Conservation (phyloP, 768 basidiomycete genomes). For the Heimioporus sp. region DNA sequence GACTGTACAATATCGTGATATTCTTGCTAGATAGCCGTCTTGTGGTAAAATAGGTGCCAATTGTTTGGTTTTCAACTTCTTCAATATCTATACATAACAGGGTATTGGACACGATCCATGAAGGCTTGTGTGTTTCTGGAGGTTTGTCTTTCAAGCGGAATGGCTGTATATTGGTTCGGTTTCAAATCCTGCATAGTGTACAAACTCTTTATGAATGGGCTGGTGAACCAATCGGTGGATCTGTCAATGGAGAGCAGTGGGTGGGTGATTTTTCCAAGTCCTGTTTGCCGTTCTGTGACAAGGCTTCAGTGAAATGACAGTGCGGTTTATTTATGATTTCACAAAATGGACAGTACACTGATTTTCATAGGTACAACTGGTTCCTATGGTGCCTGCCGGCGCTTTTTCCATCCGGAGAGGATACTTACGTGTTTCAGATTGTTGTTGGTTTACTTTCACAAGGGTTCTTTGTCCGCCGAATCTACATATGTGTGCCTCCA, state of each 20-base stretch:
- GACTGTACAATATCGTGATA: too few relatives aligned
- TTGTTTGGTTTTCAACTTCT: too few relatives aligned
- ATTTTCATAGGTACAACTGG: neutral
- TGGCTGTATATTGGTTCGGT: neutral
- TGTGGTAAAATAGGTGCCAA: too few relatives aligned
- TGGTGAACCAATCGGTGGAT: neutral
- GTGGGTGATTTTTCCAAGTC: neutral
- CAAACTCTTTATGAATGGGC: neutral
- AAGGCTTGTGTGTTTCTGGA: neutral
- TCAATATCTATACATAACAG: too few relatives aligned
- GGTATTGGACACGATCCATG: too few relatives aligned
- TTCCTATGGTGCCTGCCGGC: neutral
- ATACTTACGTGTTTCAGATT: neutral
- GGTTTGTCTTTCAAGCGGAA: neutral
- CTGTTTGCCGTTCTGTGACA: neutral
- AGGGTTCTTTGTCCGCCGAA: slow-evolving; percentile 9
- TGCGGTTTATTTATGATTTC: neutral
- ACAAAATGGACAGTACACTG: neutral
- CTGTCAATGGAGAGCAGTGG: neutral
- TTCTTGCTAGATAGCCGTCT: too few relatives aligned
- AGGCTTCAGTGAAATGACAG: neutral
- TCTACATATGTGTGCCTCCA: slow-evolving; percentile 7
- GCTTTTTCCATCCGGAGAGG: neutral
- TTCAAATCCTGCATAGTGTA: neutral
- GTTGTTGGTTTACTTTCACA: neutral